These are phyloP conservation scores for Microbotryomycetes sp. DNA, from an alignment of 1,284 basidiomycete genomes.

Conservation along the genomic window DNA sequence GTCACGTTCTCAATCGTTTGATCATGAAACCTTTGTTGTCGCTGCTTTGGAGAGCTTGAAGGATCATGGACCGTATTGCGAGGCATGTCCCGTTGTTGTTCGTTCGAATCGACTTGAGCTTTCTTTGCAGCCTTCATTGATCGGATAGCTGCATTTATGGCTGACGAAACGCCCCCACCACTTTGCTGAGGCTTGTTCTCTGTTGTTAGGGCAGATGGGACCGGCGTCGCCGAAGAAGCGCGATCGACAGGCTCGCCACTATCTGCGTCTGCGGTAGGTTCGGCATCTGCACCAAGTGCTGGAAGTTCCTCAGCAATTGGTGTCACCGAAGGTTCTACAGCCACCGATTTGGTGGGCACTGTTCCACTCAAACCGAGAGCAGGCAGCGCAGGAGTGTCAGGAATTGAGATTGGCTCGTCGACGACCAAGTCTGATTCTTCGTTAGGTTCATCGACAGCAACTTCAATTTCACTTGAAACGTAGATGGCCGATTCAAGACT, in stretches of 20 bases:
- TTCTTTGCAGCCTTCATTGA: constrained; percentile 7
- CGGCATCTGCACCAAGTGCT: background rate
- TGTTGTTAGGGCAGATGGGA: constrained; percentile 8
- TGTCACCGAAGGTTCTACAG: background rate
- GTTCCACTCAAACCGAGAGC: background rate
- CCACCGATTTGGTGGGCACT: background rate
- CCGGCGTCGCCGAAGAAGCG: constrained; percentile 1
- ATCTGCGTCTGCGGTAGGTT: background rate
- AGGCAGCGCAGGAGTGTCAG: background rate
- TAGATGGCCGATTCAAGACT: constrained; percentile 23
- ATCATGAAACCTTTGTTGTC: background rate
- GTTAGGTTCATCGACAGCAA: constrained; percentile 14
- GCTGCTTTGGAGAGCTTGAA: too few relatives aligned
- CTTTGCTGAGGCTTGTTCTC: constrained; percentile 8
- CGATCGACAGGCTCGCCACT: background rate
- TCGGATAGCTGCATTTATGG: constrained; percentile 14
- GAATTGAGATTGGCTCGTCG: background rate
- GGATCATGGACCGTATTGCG: too few relatives aligned
- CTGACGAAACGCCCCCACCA: constrained; percentile 1
- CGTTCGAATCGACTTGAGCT: background rate
- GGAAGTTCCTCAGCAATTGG: background rate
- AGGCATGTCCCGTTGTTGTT: too few relatives aligned
- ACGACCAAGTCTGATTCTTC: too few relatives aligned
- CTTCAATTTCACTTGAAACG: constrained; percentile 19
- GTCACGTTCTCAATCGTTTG: background rate